phyloP scores from a whole-genome alignment of 2,329 filamentous ascomycete species.

The Monosporascus sp. region DNA sequence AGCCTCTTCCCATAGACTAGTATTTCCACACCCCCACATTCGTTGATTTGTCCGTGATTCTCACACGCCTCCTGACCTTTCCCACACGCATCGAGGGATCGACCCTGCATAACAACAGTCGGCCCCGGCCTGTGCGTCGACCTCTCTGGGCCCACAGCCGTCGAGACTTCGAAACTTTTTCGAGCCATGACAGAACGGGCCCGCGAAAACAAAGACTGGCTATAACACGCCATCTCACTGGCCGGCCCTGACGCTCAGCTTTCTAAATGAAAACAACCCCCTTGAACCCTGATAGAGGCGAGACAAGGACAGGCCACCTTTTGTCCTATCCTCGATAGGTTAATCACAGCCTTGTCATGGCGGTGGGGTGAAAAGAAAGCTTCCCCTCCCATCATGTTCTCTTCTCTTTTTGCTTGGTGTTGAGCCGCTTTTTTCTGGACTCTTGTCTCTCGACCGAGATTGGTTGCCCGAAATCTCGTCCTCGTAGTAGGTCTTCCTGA shows the following conservation, averaged over 20 bases:
- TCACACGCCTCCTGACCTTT: constrained; percentile 22
- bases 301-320: constrained; percentile 20
- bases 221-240: constrained; percentile 24
- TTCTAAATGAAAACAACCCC: constrained; percentile 15
- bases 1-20: constrained; percentile 1
- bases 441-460: constrained; percentile 8
- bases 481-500: not conserved
- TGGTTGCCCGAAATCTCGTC: constrained; percentile 4
- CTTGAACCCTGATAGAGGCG: constrained; percentile 19
- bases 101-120: constrained; percentile 23
- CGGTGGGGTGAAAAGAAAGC: constrained; percentile 23
- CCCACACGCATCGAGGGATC: constrained; percentile 22
- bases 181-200: constrained; percentile 12
- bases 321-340: constrained; percentile 20
- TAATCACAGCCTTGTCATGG: constrained; percentile 26
- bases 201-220: constrained; percentile 20
- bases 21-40: constrained; percentile 22
- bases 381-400: constrained; percentile 19
- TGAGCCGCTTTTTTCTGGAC: constrained; percentile 20
- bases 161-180: constrained; percentile 15
- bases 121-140: constrained; percentile 23
- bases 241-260: constrained; percentile 21
- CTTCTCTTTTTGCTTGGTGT: constrained; percentile 16
- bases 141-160: constrained; percentile 12
- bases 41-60: constrained; percentile 23